Evolutionary conservation across 495 filamentous ascomycete genomes (phyloP).

Genomic region (Xylaria telfairii): DNA sequence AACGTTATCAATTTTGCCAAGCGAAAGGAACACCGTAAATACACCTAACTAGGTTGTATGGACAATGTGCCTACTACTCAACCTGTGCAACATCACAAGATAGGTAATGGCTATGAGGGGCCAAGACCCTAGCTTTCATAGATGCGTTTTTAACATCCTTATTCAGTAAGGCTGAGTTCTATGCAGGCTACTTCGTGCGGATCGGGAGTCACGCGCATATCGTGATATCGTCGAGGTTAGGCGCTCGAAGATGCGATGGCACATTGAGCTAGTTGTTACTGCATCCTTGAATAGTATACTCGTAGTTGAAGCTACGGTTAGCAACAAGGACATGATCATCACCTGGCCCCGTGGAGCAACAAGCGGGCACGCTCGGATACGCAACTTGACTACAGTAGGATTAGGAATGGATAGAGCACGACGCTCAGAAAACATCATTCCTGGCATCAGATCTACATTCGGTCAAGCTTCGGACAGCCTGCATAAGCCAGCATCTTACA

Average conservation of each 20-base stretch:
- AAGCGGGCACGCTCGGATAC: neutral
- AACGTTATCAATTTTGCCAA: constrained; percentile 1
- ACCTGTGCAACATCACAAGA: neutral
- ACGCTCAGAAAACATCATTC: neutral
- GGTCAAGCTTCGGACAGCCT: neutral
- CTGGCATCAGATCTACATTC: neutral
- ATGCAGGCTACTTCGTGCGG: neutral
- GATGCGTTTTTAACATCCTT: neutral
- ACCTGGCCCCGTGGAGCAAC: neutral
- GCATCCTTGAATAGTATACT: too few relatives aligned
- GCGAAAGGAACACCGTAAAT: neutral
- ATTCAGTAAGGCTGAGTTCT: neutral
- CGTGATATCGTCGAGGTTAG: neutral
- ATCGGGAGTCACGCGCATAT: neutral
- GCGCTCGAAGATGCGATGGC: neutral
- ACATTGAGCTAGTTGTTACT: neutral
- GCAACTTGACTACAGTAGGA: constrained; percentile 4
- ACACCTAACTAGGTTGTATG: neutral
- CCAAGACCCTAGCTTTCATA: neutral
- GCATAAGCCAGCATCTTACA: neutral
- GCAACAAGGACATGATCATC: neutral
- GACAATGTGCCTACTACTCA: neutral
- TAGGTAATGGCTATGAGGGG: too few relatives aligned
- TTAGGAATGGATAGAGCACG: neutral
- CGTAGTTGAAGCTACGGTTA: neutral